phyloP scores from a whole-genome alignment of 75 land plant genomes.

The Selaginella tamariscina region DNA sequence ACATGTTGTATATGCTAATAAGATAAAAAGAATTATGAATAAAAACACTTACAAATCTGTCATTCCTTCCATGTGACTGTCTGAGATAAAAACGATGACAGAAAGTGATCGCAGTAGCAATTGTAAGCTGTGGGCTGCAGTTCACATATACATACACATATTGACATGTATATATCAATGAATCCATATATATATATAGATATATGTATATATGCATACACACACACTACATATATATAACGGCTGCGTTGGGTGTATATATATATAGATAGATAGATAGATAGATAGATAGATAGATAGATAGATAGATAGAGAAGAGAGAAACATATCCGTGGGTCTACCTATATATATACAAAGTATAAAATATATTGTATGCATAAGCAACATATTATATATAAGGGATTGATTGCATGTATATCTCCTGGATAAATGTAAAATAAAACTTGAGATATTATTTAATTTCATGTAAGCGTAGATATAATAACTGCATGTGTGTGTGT shows the following conservation, averaged over 20 bases:
- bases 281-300: neutral
- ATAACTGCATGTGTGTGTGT: no score
- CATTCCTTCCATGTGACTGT: conserved; percentile 70
- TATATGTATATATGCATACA: no score
- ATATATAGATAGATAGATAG: neutral
- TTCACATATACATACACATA: no score
- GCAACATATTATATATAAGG: neutral
- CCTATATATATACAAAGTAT: neutral
- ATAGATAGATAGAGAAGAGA: neutral
- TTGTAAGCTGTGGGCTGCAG: conserved; percentile 71
- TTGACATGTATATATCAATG: no score
- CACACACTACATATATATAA: no score
- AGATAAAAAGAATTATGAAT: no score
- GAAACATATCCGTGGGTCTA: neutral
- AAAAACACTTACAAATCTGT: conserved; percentile 47
- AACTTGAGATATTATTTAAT: neutral
- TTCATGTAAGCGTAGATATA: neutral
- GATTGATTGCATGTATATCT: neutral
- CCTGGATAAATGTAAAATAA: no score
- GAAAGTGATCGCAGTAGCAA: conserved; percentile 67
- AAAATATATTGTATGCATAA: neutral
- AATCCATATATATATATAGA: no score
- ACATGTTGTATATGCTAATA: no score
- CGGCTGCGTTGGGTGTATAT: no score
- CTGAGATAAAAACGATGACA: conserved; percentile 74